Conservation (phyloP, 208 protist species). For the Trypanosoma avium region DNA sequence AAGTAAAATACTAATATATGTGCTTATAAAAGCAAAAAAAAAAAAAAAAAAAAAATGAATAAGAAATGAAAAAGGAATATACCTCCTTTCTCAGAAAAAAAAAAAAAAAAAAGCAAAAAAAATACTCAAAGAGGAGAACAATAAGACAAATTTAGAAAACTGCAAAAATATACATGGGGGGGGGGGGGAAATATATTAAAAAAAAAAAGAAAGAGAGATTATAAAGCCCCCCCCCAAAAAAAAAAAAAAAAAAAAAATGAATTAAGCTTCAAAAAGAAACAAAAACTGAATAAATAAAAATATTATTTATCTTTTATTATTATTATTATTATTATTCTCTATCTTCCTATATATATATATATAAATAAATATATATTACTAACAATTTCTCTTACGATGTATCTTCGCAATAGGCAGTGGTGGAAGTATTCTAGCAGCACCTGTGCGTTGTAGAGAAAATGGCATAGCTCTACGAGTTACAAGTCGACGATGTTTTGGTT, state of each 20-base stretch:
- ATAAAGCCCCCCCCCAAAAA: not conserved
- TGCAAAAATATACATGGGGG: too few species aligned
- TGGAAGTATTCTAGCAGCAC: not conserved
- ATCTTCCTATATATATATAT: too few species aligned
- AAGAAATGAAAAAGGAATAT: not conserved
- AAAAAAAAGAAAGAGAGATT: not conserved
- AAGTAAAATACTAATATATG: too few species aligned
- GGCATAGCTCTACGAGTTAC: not conserved
- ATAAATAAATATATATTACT: not conserved
- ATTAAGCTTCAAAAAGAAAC: not conserved
- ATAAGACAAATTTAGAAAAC: too few species aligned
- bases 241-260: constrained; percentile 4
- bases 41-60: not conserved
- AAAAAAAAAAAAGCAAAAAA: constrained; percentile 5
- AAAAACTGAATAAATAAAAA: too few species aligned
- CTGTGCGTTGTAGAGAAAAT: not conserved
- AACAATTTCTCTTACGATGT: not conserved
- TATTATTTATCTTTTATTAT: too few species aligned
- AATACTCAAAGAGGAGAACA: too few species aligned
- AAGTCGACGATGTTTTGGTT: not conserved
- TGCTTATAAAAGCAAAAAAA: not conserved
- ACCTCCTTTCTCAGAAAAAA: not conserved
- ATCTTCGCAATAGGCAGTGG: not conserved
- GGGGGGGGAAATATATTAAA: too few species aligned
- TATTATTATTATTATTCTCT: not conserved